Conservation (phyloP, 2,329 filamentous ascomycete species). For the Nigrospora osmanthi region DNA sequence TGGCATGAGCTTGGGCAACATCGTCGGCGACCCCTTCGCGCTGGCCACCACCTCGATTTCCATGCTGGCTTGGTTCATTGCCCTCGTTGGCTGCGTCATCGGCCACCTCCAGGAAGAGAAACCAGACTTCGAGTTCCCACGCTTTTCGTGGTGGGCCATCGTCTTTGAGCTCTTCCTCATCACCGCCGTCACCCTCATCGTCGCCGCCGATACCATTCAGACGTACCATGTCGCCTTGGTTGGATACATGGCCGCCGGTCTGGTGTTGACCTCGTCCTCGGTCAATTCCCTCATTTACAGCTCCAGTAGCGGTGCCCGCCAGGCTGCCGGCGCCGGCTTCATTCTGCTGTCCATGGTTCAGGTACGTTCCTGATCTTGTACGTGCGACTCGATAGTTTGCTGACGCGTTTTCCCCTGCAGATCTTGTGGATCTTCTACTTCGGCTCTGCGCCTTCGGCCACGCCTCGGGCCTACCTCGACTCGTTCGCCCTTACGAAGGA, state of each 20-base stretch:
- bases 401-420: constrained; percentile 33
- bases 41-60: constrained; percentile 90
- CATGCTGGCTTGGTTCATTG: constrained; percentile 90
- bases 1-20: constrained; percentile 73
- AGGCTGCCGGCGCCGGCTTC: constrained; percentile 87
- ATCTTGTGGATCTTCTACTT: constrained; percentile 99
- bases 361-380: constrained; percentile 45
- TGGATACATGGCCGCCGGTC: constrained; percentile 74
- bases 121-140: constrained; percentile 52
- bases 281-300: constrained; percentile 83
- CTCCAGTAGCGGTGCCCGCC: constrained; percentile 55
- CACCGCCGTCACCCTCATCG: constrained; percentile 68
- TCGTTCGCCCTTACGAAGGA: constrained; percentile 94
- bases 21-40: constrained; percentile 93
- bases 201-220: constrained; percentile 75
- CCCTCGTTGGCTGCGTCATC: constrained; percentile 80
- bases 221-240: constrained; percentile 91
- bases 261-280: constrained; percentile 78
- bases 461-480: constrained; percentile 85
- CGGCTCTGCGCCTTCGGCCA: constrained; percentile 80
- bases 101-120: constrained; percentile 44
- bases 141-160: constrained; percentile 87
- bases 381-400: too few relatives aligned
- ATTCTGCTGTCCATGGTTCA: constrained; percentile 90
- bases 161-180: constrained; percentile 83